Evolutionary conservation across 768 basidiomycete genomes (phyloP), one percentile per base, ranked within the genome.

Genomic region (Roridomyces roridus): DNA sequence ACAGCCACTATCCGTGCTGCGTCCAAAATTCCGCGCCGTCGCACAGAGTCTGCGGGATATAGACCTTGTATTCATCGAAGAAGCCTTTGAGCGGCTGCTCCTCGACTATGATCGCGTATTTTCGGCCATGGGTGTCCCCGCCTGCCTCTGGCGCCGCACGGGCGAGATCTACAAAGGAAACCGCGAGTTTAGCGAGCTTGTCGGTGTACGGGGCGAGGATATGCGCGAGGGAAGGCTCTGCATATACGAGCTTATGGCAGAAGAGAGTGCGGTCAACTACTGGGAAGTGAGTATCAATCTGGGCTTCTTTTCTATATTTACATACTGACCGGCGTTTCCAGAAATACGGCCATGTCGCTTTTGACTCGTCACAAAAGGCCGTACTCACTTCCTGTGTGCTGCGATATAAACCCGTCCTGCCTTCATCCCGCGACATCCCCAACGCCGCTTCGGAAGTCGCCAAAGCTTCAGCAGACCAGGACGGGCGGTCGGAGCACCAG

Each of bases 101-200:
- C 85, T 98, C 20, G 95, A 97, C 68, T 98, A 98, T 60, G 96
- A 98, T 70, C 89, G 95, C 21, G 94, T 92, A 14, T 93, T 94
- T 73, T 88, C 89, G 48, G 94, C 93, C 0, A 98, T 99, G 89
- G 95, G 94, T 29, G 94, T 98, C 4, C 96, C 96, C 0, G 95
- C 95, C 0, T 99, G 96, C 63, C 81, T 98, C 6, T 98, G 96
- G 96, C 81, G 96, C 24, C 80, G 96, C 44, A 99, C 96, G 3
- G 96, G 96, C 29, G 96, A 98, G 76, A 98, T 98, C 60, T 98
- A 98, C 80, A 98, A 98, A 72, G 96, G 91, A 40, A 99, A 99
- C 69, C 85, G 93, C 51, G 95, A 96, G 74, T 98, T 99, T 70
- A 88, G 94, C 6, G 92, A 94, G 66, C 78, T 98, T 8, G 84